Percentiles rank a stretch among this genome's conserved stretches.
Conservation (phyloP, 768 basidiomycete species). For the Vararia minispora region DNA sequence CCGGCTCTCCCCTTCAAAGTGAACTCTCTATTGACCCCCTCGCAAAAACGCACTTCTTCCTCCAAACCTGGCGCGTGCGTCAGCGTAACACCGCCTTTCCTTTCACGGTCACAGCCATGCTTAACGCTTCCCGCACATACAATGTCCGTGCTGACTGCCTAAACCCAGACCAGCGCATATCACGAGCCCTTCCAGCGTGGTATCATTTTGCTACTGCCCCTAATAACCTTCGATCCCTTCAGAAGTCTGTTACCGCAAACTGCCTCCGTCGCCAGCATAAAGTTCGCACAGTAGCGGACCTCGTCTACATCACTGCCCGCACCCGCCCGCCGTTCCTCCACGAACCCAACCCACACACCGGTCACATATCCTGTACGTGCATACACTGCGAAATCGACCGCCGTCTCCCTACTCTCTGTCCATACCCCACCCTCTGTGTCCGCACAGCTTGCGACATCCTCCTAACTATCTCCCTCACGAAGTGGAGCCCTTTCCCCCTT, state of each 20-base stretch:
- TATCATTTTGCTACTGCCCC: constrained; percentile 1
- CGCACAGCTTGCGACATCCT: too few relatives aligned
- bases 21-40: background rate
- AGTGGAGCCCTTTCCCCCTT: too few relatives aligned
- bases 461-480: too few relatives aligned
- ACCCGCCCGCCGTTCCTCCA: too few relatives aligned
- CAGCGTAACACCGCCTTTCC: background rate
- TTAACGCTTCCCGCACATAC: background rate
- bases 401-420: too few relatives aligned
- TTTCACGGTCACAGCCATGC: background rate
- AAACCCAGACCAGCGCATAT: background rate
- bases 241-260: background rate
- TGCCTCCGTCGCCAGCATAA: background rate
- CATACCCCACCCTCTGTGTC: too few relatives aligned
- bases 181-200: constrained; percentile 2
- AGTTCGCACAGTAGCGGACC: background rate
- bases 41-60: background rate
- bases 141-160: background rate
- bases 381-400: too few relatives aligned
- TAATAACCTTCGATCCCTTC: background rate
- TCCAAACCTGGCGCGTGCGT: too few relatives aligned
- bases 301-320: too few relatives aligned
- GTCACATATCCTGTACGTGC: too few relatives aligned
- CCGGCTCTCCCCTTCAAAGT: background rate
- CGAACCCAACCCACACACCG: too few relatives aligned